A percentile compares a stretch with the other conserved stretches of the same genome.
Conservation (phyloP, 2,329 filamentous ascomycete species). For the Emergomyces pasteurianus region DNA sequence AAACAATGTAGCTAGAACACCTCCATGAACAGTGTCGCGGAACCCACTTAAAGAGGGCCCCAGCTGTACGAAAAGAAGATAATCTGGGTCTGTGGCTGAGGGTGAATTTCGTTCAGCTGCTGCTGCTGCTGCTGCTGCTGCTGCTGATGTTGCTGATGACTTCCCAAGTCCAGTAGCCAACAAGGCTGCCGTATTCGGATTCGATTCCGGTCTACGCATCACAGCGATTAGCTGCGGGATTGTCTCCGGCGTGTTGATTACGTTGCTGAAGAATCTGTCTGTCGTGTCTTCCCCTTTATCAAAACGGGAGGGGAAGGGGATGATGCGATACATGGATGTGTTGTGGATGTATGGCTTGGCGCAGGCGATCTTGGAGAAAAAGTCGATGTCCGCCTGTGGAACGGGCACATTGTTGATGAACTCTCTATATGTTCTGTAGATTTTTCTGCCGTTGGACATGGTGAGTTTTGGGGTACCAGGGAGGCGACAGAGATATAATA, state of each 20-base stretch:
- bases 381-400: background rate
- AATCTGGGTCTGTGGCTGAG: slow-evolving; percentile 4
- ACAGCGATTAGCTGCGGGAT: slow-evolving; percentile 11
- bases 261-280: slow-evolving; percentile 12
- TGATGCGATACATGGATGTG: background rate
- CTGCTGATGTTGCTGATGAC: background rate
- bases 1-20: slow-evolving; percentile 12
- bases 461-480: background rate
- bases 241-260: slow-evolving; percentile 12
- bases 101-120: background rate
- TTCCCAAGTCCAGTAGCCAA: background rate
- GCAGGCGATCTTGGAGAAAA: background rate
- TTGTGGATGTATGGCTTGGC: background rate
- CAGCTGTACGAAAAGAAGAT: slow-evolving; percentile 10
- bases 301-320: slow-evolving; percentile 10
- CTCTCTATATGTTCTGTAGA: background rate
- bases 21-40: slow-evolving; percentile 10
- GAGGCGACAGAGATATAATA: background rate
- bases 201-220: slow-evolving; percentile 4
- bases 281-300: slow-evolving; percentile 6
- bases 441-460: background rate
- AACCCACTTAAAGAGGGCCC: slow-evolving; percentile 10
- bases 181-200: background rate
- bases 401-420: background rate
- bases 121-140: background rate